A percentile compares a stretch with the other conserved stretches of the same genome.
These are phyloP conservation scores for Tuber borchii DNA, from an alignment of 495 filamentous ascomycete species.

Conservation along the genomic window DNA sequence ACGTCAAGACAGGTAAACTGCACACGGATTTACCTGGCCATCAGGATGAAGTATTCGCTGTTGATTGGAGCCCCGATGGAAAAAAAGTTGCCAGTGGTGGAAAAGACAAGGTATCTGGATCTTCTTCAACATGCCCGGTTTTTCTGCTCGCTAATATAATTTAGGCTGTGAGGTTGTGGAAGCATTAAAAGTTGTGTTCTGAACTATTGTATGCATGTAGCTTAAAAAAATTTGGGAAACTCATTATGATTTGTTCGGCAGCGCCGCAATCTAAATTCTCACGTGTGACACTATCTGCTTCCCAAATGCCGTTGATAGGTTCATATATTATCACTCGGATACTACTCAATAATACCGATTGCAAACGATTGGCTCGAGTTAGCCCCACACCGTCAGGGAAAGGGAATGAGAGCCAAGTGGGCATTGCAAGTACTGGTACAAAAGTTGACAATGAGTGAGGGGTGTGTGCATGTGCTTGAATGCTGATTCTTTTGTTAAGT, in stretches of 20 bases:
- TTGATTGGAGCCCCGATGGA: conserved; percentile 88
- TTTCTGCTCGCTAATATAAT: conserved; percentile 4
- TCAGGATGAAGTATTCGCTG: conserved; percentile 87
- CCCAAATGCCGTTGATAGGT: not conserved
- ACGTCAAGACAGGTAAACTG: conserved; percentile 75
- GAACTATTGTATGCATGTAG: not conserved
- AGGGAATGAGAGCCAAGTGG: not conserved
- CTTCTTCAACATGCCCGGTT: too few species aligned
- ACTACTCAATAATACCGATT: not conserved
- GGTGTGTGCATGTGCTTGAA: not conserved
- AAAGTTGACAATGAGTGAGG: not conserved
- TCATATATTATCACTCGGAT: conserved; percentile 1
- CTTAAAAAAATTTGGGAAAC: not conserved
- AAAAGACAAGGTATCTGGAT: conserved; percentile 63
- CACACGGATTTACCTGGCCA: conserved; percentile 81
- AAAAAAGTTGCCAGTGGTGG: conserved; percentile 80
- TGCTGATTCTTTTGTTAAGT: not conserved
- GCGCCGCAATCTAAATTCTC: not conserved
- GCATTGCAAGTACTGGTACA: not conserved
- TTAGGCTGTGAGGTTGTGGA: conserved; percentile 42
- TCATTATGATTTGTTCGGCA: not conserved
- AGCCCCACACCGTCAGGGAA: not conserved
- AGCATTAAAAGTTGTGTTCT: conserved; percentile 25
- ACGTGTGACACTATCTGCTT: not conserved
- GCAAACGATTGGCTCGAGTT: not conserved